Base-by-base conservation (phyloP, 164 flowering plant species). In the Vitis labrusca region DNA sequence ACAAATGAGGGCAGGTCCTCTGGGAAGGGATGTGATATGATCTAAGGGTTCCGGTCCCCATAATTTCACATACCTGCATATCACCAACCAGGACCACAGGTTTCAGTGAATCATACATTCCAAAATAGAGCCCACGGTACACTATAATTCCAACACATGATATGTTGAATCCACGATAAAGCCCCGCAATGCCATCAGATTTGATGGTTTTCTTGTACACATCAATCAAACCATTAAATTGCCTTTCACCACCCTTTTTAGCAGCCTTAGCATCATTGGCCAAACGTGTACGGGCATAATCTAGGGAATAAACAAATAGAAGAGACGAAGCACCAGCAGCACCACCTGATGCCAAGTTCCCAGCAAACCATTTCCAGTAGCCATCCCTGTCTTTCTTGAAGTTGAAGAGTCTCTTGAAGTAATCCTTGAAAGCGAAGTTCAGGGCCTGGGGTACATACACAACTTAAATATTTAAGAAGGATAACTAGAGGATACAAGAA, bases 281-380 rank as follows among this genome's bases (percentile, higher is more conserved):
- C 69, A 87, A 68, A 30, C 91, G 85, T 2, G 89, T 87, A 49
- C 91, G 73, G 48, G 89, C 89, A 77, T 75, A 85, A 72, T 87
- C 89, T 63, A 87, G 68, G 19, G 89, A 80, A 63, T 87, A 87
- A 1, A 84, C 86, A 74, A 87, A 82, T 1, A 87, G 64, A 48
- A 77, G 84, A 15, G 89, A 85, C 44, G 86, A 76, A 60, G 89
- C 89, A 73, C 89, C 89, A 76, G 88, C 89, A 52, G 81, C 82
- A 58, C 86, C 89, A 69, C 89, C 89, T 12, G 88, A 87, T 63
- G 91, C 91, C 81, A 87, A 72, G 68, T 87, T 87, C 50, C 86
- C 88, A 30, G 83, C 84, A 76, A 83, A 83, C 86, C 86, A 83
- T 66, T 80, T 83, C 86, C 86, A 78, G 77, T 83, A 83, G 15